Evolutionary conservation across 257 asterid genomes (phyloP).

Genomic region (Jasminum sambac): DNA sequence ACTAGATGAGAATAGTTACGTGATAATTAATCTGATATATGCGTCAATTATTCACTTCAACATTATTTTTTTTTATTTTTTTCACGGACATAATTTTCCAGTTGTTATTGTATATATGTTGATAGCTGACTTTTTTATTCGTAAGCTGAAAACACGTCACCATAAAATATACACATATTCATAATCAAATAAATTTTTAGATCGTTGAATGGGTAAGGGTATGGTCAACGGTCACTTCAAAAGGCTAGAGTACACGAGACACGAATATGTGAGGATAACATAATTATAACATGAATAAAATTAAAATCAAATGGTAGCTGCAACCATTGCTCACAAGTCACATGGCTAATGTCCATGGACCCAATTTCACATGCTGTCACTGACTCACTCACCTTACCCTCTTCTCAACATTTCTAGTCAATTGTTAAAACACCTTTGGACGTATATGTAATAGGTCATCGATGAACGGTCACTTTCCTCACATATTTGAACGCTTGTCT

Average conservation of each 20-base stretch:
- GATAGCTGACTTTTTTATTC: too few species aligned
- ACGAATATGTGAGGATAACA: slow-evolving; percentile 24
- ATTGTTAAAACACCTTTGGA: background rate
- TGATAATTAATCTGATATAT: too few species aligned
- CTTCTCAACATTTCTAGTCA: background rate
- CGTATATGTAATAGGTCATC: background rate
- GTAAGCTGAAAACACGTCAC: too few species aligned
- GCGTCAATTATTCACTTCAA: too few species aligned
- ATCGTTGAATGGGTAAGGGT: background rate
- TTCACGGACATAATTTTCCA: too few species aligned
- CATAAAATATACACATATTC: background rate
- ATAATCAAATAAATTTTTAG: background rate
- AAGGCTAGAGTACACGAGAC: slow-evolving; percentile 19
- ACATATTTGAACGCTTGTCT: too few species aligned
- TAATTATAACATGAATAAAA: too few species aligned
- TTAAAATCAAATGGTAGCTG: slow-evolving; percentile 25
- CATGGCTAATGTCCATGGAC: slow-evolving; percentile 35
- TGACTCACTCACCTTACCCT: slow-evolving; percentile 18
- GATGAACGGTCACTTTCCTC: background rate
- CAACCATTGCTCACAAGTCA: slow-evolving; percentile 21
- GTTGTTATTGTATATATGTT: too few species aligned
- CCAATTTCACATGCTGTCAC: slow-evolving; percentile 33
- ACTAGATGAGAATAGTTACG: too few species aligned
- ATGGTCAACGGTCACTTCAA: slow-evolving; percentile 47
- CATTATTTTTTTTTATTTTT: too few species aligned